Evolutionary conservation across 345 rosid genomes (phyloP).

Genomic region (Eucalyptus regnans): DNA sequence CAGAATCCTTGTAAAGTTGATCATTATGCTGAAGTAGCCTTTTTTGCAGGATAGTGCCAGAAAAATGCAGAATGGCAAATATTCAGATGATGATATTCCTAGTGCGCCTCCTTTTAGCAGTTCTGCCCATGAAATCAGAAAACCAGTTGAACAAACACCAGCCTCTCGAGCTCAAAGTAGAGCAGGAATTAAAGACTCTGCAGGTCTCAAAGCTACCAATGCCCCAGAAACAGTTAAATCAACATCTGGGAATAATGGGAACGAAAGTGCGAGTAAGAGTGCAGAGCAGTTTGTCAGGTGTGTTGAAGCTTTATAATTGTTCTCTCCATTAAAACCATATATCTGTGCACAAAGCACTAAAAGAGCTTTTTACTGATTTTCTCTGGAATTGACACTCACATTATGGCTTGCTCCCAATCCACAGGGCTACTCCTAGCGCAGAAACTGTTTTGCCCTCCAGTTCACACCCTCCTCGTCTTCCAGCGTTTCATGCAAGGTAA

Average conservation of each 20-base stretch:
- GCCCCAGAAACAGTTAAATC: constrained; percentile 10
- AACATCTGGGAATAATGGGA: constrained; percentile 18
- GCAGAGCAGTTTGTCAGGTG: constrained; percentile 49
- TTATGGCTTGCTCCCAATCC: not conserved
- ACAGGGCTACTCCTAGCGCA: constrained; percentile 37
- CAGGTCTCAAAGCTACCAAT: constrained; percentile 5
- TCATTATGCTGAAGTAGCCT: not conserved
- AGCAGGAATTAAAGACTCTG: not conserved
- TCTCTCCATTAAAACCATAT: not conserved
- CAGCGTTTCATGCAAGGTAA: constrained; percentile 93
- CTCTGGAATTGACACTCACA: not conserved
- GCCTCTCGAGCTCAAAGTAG: constrained; percentile 6
- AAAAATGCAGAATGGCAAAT: constrained; percentile 20
- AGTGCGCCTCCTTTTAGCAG: constrained; percentile 85
- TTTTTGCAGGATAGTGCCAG: constrained; percentile 31
- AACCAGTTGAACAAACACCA: constrained; percentile 9
- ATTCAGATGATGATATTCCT: constrained; percentile 46
- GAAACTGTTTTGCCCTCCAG: constrained; percentile 43
- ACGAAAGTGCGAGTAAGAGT: constrained; percentile 20
- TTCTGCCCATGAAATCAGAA: constrained; percentile 38
- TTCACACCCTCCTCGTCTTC: constrained; percentile 60
- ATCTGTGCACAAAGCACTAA: not conserved
- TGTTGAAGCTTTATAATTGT: not conserved
- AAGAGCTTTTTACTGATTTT: not conserved
- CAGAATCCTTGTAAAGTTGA: not conserved